A percentile compares a stretch with the other conserved stretches of the same genome.
Conservation (phyloP, 2,329 filamentous ascomycete genomes). For the Nemania diffusa region DNA sequence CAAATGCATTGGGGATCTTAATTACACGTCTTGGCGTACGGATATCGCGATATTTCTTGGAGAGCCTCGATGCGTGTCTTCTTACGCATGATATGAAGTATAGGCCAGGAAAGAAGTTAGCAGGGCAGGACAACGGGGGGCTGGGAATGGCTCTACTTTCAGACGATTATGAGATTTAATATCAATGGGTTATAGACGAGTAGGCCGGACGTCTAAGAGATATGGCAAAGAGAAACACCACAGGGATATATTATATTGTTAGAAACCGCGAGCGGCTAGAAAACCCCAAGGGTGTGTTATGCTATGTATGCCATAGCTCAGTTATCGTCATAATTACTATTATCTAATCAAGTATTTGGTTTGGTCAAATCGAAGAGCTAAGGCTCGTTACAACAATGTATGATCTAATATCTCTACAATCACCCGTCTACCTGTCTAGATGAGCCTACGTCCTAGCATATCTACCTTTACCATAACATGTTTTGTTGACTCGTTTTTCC, state of each 20-base stretch:
- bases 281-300: not conserved
- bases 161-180: slow-evolving; percentile 20
- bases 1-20: not conserved
- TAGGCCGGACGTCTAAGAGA: not conserved
- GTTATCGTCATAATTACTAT: slow-evolving; percentile 14
- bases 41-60: not conserved
- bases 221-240: not conserved
- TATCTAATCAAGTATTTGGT: slow-evolving; percentile 14
- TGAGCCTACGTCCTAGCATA: no score
- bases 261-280: not conserved
- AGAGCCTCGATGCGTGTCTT: not conserved
- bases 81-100: not conserved
- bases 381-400: not conserved
- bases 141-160: slow-evolving; percentile 2
- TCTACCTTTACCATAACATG: no score
- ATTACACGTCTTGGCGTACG: not conserved
- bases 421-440: not conserved
- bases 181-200: slow-evolving; percentile 4
- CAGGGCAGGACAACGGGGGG: no score
- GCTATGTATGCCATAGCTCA: not conserved
- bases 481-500: no score
- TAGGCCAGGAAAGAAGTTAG: not conserved
- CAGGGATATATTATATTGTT: not conserved
- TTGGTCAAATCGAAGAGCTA: not conserved
- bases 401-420: not conserved